phyloP scores from a whole-genome alignment of 352 stramenopile genomes.

The Pythium plurisporium region DNA sequence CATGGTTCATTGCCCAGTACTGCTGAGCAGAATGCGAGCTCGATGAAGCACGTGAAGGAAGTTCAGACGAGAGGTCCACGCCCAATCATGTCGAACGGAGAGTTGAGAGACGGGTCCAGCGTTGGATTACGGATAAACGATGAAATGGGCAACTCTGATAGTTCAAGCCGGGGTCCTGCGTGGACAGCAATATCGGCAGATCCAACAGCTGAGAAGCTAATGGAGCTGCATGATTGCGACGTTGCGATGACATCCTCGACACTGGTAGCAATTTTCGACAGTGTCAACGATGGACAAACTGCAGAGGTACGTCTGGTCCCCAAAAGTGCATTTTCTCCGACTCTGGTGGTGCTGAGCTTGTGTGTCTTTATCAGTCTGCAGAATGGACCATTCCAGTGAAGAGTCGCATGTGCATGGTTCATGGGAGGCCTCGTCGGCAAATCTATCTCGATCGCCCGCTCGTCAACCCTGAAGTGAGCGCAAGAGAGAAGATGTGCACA shows the following conservation, averaged over 20 bases:
- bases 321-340: too few species aligned
- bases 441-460: constrained; percentile 53
- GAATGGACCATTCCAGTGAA: constrained; percentile 60
- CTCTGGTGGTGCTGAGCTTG: neutral
- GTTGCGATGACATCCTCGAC: constrained; percentile 65
- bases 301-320: constrained; percentile 26
- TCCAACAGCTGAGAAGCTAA: constrained; percentile 43
- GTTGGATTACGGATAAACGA: neutral
- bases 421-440: constrained; percentile 32
- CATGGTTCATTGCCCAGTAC: constrained; percentile 1
- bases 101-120: constrained; percentile 2
- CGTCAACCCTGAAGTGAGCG: constrained; percentile 17
- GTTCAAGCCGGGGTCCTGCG: neutral
- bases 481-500: constrained; percentile 21
- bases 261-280: constrained; percentile 67
- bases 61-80: constrained; percentile 31
- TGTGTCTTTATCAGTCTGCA: constrained; percentile 22
- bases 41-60: constrained; percentile 42
- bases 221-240: constrained; percentile 68
- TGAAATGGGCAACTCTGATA: neutral
- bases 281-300: constrained; percentile 1
- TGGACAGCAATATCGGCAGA: constrained; percentile 55
- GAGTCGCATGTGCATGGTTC: constrained; percentile 33
- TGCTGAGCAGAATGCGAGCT: constrained; percentile 6
- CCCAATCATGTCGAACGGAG: constrained; percentile 10